phyloP scores from a whole-genome alignment of 1,139 yeast species.

The Suhomyces atakaporum region DNA sequence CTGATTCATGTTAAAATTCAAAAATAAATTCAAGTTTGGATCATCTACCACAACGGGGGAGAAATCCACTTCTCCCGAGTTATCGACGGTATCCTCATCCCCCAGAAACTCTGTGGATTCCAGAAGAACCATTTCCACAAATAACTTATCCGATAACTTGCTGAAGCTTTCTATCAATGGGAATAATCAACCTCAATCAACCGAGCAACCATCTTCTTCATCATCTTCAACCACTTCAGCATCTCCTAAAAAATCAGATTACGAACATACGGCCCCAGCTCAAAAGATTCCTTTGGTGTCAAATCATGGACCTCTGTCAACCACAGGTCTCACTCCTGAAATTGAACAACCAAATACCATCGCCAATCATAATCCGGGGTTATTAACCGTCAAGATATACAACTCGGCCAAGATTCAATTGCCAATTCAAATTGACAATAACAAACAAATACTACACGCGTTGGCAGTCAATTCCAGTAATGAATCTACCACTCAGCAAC shows the following conservation, averaged over 20 bases:
- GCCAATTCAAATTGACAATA: conserved; percentile 60
- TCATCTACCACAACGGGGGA: conserved; percentile 23
- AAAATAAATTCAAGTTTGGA: conserved; percentile 50
- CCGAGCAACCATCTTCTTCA: conserved; percentile 11
- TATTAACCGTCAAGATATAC: conserved; percentile 69
- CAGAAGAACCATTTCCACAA: conserved; percentile 27
- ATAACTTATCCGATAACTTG: conserved; percentile 28
- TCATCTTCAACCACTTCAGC: conserved; percentile 13
- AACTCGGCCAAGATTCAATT: conserved; percentile 60
- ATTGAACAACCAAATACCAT: conserved; percentile 12
- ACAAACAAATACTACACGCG: conserved; percentile 52
- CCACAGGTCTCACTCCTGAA: conserved; percentile 10
- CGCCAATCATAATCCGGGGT: conserved; percentile 51
- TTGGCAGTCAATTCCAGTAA: conserved; percentile 51
- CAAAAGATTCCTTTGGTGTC: too few species aligned
- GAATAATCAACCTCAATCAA: conserved; percentile 1
- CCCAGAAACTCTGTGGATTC: conserved; percentile 31
- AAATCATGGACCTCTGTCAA: conserved; percentile 1
- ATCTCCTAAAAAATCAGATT: conserved; percentile 7
- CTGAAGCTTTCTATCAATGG: conserved; percentile 29
- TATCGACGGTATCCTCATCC: conserved; percentile 15
- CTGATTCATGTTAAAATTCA: conserved; percentile 41
- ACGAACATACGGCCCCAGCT: conserved; percentile 1
- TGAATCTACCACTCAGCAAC: conserved; percentile 39
- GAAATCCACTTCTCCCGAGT: conserved; percentile 21